Percentiles rank a stretch among this genome's conserved stretches.
These are phyloP conservation scores for Sonneratia caseolaris DNA, from an alignment of 345 rosid genomes.

Conservation along the genomic window DNA sequence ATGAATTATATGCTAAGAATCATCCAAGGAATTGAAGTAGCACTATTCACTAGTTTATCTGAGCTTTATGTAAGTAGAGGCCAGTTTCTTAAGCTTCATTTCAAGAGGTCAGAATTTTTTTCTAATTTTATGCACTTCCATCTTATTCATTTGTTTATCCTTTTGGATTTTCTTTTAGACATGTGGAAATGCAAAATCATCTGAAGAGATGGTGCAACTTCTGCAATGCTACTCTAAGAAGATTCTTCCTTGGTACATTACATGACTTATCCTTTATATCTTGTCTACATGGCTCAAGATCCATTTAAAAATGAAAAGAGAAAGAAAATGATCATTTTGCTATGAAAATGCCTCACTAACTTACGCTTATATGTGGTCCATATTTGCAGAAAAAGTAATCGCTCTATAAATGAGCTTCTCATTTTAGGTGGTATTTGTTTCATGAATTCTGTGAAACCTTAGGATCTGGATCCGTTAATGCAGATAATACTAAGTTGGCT, in stretches of 20 bases:
- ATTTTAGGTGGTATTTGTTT: neutral
- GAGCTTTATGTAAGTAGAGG: slow-evolving; percentile 50
- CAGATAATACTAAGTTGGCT: neutral
- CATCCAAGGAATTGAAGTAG: slow-evolving; percentile 51
- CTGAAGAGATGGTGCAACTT: slow-evolving; percentile 40
- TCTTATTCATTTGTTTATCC: neutral
- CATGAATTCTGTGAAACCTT: neutral
- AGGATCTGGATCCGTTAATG: neutral
- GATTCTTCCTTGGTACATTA: slow-evolving; percentile 79
- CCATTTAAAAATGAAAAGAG: neutral
- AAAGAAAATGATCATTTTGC: neutral
- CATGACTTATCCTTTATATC: slow-evolving; percentile 14
- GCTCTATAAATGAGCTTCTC: neutral
- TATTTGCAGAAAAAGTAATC: neutral
- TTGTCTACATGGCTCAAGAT: neutral
- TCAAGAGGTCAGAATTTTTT: neutral
- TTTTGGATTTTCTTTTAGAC: slow-evolving; percentile 28
- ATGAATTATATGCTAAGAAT: slow-evolving; percentile 45
- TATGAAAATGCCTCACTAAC: neutral
- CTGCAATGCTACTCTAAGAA: slow-evolving; percentile 60
- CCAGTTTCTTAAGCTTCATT: neutral
- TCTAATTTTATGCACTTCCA: neutral
- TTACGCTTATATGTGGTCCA: neutral
- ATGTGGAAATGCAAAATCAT: slow-evolving; percentile 41
- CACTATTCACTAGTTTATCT: slow-evolving; percentile 39